Base-by-base conservation (phyloP, 2,329 filamentous ascomycete species). In the Ascocoryne sarcoides region DNA sequence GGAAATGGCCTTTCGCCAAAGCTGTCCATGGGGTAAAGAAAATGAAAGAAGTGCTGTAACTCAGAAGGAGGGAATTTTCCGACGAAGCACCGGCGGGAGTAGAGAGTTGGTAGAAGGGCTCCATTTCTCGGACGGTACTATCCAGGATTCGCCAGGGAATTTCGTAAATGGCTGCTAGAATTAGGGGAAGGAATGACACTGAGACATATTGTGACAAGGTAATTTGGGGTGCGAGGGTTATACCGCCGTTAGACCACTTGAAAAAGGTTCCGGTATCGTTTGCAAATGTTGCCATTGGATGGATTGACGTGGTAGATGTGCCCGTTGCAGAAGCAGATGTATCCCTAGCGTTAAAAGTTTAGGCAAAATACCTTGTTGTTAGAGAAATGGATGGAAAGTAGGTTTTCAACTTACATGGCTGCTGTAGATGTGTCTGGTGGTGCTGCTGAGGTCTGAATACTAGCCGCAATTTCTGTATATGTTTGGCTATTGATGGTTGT, bases 151-250 rank as follows among this genome's bases (percentile, higher is more conserved):
- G 59, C 23, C 68, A 58, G 0, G 61, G 60, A 34, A 67, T 61
- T 8, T 60, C 57, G 2, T 67, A 54, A 10, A 62, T 38, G 1
- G 68, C 58, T 12, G 63, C 63, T 1, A 67, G 38, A 2, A 69
- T 55, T 0, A 64, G 50, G 0, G 67, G 66, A 1, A 69, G 51
- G 45, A 68, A 68, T 28, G 62, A 62, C 12, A 65, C 66, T 4
- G 63, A 33, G 28, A 68, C 59, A 43, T 65, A 65, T 19, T 59
- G 50, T 2, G 43, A 48, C 10, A 57, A 45, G 1, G 59, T 53
- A 12, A 65, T 47, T 5, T 38, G 45, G 10, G 44, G 44, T 30
- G 42, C 37, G 4, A 23, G 9, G 8, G 34, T 30, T 4, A 30
- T 37, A 7, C 23, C 38, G 4, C 40, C 42, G 28, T 47, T 45